These are phyloP conservation scores for Bretschneidera sinensis DNA, from an alignment of 345 rosid genomes.

Conservation along the genomic window DNA sequence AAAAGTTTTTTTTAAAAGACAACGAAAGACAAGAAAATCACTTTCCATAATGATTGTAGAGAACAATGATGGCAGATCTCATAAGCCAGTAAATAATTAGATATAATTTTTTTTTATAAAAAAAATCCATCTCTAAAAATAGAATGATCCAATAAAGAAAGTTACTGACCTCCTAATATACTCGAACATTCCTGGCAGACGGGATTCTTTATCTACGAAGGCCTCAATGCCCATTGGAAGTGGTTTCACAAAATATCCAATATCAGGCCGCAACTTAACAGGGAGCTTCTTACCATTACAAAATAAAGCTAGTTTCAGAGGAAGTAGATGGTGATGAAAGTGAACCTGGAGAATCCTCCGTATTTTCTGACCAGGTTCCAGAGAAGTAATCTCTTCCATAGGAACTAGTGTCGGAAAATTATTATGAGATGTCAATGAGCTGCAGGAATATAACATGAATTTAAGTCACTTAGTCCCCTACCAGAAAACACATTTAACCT, in stretches of 20 bases:
- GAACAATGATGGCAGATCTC: too few relatives aligned
- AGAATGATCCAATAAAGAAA: neutral
- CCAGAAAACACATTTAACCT: too few relatives aligned
- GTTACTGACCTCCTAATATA: constrained; percentile 63
- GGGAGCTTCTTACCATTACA: constrained; percentile 55
- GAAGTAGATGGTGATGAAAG: constrained; percentile 89
- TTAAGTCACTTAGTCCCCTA: too few relatives aligned
- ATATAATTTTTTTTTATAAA: too few relatives aligned
- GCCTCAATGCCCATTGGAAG: constrained; percentile 53
- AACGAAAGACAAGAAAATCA: too few relatives aligned
- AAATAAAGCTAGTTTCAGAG: constrained; percentile 59
- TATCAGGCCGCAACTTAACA: constrained; percentile 86
- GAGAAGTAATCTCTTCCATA: constrained; percentile 57
- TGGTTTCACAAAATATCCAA: constrained; percentile 93
- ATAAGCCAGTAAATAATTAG: too few relatives aligned
- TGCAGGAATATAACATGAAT: constrained; percentile 30
- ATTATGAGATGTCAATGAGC: constrained; percentile 33
- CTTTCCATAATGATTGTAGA: too few relatives aligned
- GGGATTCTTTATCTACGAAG: constrained; percentile 56
- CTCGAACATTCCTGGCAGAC: constrained; percentile 89
- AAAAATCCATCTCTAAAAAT: too few relatives aligned
- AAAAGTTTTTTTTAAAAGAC: too few relatives aligned
- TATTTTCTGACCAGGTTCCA: constrained; percentile 58
- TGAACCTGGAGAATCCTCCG: constrained; percentile 67
- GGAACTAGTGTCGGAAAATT: constrained; percentile 60